Evolutionary conservation across 2,329 filamentous ascomycete species (phyloP), one percentile per base, ranked within the genome.

Genomic region (Volutella citrinella): DNA sequence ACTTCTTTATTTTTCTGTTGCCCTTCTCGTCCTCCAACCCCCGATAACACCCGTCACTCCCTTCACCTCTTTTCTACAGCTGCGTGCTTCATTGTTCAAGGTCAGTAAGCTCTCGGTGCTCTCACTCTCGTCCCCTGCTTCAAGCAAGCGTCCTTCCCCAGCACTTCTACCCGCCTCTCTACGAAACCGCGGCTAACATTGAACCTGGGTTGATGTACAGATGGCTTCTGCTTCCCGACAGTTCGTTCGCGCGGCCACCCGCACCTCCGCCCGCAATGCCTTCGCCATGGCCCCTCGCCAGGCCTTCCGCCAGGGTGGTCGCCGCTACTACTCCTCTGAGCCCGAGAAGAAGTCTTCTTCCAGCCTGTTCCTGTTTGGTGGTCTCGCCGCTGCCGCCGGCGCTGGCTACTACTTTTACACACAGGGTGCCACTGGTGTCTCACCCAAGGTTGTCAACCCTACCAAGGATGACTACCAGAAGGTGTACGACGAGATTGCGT

Each of bases 391-490:
- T 33, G 76, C 71, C 33, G 77, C 73, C 55, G 84, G 75, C 52
- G 82, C 74, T 48, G 81, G 74, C 40, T 85, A 74, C 63, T 83
- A 76, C 60, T 80, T 76, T 63, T 81, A 82, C 63, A 74, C 69
- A 51, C 70, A 78, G 60, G 71, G 74, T 52, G 69, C 68, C 39
- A 59, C 65, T 50, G 58, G 68, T 39, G 66, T 65, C 49, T 67
- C 71, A 21, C 49, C 70, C 60, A 77, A 76, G 57, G 60, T 78
- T 50, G 84, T 91, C 69, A 77, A 70, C 32, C 87, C 89, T 42
- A 84, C 78, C 56, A 80, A 84, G 66, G 82, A 84, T 54, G 89
- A 98, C 67, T 97, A 95, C 74, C 89, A 96, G 74, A 84, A 87
- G 66, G 87, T 97, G 34, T 97, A 97, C 72, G 78, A 96, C 62